These are phyloP conservation scores for Waltergamsia citrina DNA, from an alignment of 2,329 filamentous ascomycete species.

Conservation along the genomic window DNA sequence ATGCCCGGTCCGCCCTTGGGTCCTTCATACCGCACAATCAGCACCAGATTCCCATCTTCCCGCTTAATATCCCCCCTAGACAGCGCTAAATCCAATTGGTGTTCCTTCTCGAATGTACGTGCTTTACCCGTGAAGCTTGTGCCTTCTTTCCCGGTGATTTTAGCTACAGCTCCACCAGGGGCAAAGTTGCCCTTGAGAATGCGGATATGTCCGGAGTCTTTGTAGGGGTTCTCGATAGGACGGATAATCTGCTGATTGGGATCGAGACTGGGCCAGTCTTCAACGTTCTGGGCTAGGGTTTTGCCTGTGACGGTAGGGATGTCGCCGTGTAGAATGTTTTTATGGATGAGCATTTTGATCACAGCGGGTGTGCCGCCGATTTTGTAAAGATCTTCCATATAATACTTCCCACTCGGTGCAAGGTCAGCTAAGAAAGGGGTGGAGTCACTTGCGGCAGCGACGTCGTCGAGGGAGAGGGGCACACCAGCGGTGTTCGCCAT, in stretches of 20 bases:
- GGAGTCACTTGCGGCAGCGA: slow-evolving; percentile 72
- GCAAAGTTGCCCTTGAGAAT: slow-evolving; percentile 83
- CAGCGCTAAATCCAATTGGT: slow-evolving; percentile 66
- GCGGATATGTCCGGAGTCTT: slow-evolving; percentile 76
- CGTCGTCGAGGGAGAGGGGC: slow-evolving; percentile 67
- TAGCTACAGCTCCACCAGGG: slow-evolving; percentile 82
- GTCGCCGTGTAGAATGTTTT: slow-evolving; percentile 63
- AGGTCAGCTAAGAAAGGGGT: slow-evolving; percentile 82
- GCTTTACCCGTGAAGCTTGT: slow-evolving; percentile 72
- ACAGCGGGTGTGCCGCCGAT: slow-evolving; percentile 81
- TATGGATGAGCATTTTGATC: slow-evolving; percentile 74
- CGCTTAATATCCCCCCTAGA: slow-evolving; percentile 50
- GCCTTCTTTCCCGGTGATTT: slow-evolving; percentile 95
- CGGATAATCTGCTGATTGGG: slow-evolving; percentile 83
- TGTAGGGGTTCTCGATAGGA: slow-evolving; percentile 64
- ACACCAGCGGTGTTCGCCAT: slow-evolving; percentile 84
- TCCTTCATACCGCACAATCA: slow-evolving; percentile 88
- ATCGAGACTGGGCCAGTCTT: slow-evolving; percentile 64
- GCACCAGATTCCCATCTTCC: slow-evolving; percentile 66
- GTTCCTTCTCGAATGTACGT: slow-evolving; percentile 79
- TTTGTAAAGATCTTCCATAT: slow-evolving; percentile 81
- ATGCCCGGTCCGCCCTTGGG: slow-evolving; percentile 91
- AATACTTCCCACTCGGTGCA: slow-evolving; percentile 73
- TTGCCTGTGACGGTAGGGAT: slow-evolving; percentile 78
- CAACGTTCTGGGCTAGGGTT: slow-evolving; percentile 74